Base-by-base conservation (phyloP, 176 grass and related monocot species). In the Triticum turgidum region DNA sequence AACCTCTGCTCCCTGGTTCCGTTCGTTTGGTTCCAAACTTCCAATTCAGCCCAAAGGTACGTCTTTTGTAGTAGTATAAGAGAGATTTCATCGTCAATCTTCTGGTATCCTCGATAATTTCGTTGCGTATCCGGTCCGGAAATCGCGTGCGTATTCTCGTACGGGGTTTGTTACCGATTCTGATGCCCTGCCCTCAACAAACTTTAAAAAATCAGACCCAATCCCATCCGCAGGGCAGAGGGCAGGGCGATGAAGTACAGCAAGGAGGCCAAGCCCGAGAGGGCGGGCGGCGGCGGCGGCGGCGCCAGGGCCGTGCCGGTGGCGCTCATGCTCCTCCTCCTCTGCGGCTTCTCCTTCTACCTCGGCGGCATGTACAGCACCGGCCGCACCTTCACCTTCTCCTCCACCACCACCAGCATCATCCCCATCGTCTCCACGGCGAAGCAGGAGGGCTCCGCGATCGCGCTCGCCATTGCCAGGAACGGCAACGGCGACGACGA, bases 271-370 rank as follows among this genome's bases (percentile, higher is more conserved):
- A 98, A 95, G 82, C 83, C 89, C 49, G 93, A 84, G 65, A 34
- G 81, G 70, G 64, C 71, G 37, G 70, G 65, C 21, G 84, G 44
- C 76, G 89, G 18, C 56, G 56, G 89, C 58, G 89, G 58, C 15
- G 82, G 73, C 33, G 78, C 88, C 6, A 90, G 81, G 37, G 87
- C 94, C 38, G 82, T 95, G 65, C 92, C 90, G 9, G 78, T 94
- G 85, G 73, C 88, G 27, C 87, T 97, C 41, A 76, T 94, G 49
- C 83, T 97, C 38, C 73, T 94, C 65, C 78, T 86, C 34, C 72
- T 97, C 61, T 97, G 94, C 85, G 92, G 87, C 65, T 94, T 94
- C 85, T 97, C 94, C 13, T 97, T 97, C 90, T 94, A 97, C 85
- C 92, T 97, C 74, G 94, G 94, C 69, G 90, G 92, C 67, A 89